phyloP scores from a whole-genome alignment of 345 rosid genomes.

The Boechera divaricarpa region DNA sequence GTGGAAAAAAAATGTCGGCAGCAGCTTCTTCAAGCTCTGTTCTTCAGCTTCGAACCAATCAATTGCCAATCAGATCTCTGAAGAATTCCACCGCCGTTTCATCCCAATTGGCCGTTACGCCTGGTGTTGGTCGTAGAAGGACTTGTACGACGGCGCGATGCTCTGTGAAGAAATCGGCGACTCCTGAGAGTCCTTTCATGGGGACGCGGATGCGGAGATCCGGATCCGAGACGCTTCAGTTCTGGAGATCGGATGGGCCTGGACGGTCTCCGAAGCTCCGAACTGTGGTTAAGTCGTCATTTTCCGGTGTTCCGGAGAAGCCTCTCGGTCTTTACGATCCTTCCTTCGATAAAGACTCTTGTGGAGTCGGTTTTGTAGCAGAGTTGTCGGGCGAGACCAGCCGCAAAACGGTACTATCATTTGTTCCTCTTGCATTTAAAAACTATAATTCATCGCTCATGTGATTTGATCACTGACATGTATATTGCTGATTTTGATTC shows the following conservation, averaged over 20 bases:
- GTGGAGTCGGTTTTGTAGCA: slow-evolving; percentile 99
- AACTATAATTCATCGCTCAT: neutral
- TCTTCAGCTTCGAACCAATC: slow-evolving; percentile 46
- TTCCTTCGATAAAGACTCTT: slow-evolving; percentile 90
- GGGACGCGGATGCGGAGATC: slow-evolving; percentile 58
- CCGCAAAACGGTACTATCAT: slow-evolving; percentile 76
- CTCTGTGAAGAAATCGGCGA: slow-evolving; percentile 42
- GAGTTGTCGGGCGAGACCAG: slow-evolving; percentile 84
- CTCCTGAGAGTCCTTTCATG: slow-evolving; percentile 53
- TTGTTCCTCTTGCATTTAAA: neutral
- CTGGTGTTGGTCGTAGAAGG: slow-evolving; percentile 39
- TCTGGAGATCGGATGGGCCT: slow-evolving; percentile 87
- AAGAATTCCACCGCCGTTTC: slow-evolving; percentile 34
- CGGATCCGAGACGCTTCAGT: slow-evolving; percentile 62
- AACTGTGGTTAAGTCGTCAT: slow-evolving; percentile 67
- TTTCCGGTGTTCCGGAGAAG: slow-evolving; percentile 90
- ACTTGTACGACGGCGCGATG: slow-evolving; percentile 46
- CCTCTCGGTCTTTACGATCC: slow-evolving; percentile 98
- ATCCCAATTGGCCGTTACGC: slow-evolving; percentile 49
- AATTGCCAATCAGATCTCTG: slow-evolving; percentile 42
- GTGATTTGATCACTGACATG: neutral
- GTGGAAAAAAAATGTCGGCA: slow-evolving; percentile 52
- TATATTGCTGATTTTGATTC: neutral
- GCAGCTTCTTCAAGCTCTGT: slow-evolving; percentile 53
- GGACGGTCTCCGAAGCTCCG: slow-evolving; percentile 73